A percentile compares a stretch with the other conserved stretches of the same genome.
These are phyloP conservation scores for Aspergillus fumigatiaffinis DNA, from an alignment of 2,329 filamentous ascomycete species.

Conservation along the genomic window DNA sequence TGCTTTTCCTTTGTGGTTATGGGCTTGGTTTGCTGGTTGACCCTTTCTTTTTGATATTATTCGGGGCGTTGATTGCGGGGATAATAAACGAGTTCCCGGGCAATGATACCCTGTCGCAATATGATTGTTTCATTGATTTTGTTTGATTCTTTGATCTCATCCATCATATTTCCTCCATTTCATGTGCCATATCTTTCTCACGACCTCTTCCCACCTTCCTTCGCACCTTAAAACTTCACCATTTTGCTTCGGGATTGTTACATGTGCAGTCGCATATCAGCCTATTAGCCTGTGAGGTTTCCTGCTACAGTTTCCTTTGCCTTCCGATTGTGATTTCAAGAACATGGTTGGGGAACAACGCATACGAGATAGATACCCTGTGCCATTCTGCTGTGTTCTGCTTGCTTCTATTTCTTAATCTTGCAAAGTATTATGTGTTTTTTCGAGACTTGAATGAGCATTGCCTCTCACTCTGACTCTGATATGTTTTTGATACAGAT, in stretches of 20 bases:
- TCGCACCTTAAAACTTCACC: constrained; percentile 8
- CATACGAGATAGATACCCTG: constrained; percentile 29
- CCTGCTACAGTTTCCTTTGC: constrained; percentile 7
- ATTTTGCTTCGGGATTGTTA: not conserved
- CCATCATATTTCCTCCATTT: constrained; percentile 10
- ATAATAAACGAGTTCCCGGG: constrained; percentile 41
- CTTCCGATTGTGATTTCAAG: constrained; percentile 11
- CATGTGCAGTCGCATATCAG: not conserved
- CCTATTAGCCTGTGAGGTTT: not conserved
- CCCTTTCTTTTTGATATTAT: constrained; percentile 5
- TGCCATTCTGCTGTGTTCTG: constrained; percentile 13
- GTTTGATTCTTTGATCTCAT: constrained; percentile 4
- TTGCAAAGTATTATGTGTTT: not conserved
- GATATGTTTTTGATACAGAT: not conserved
- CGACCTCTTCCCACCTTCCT: constrained; percentile 5
- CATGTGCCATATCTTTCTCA: constrained; percentile 23
- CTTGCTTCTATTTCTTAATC: not conserved
- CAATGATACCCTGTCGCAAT: constrained; percentile 38
- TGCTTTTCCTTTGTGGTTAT: constrained; percentile 5
- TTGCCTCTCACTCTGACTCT: not conserved
- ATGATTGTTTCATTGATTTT: constrained; percentile 12
- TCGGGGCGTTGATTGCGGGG: constrained; percentile 34
- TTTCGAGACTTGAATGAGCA: not conserved
- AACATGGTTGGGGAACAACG: constrained; percentile 17
- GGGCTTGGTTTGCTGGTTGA: constrained; percentile 4